Base-by-base conservation (phyloP, 1,139 yeast genomes). In the Protomyces inouyei region DNA sequence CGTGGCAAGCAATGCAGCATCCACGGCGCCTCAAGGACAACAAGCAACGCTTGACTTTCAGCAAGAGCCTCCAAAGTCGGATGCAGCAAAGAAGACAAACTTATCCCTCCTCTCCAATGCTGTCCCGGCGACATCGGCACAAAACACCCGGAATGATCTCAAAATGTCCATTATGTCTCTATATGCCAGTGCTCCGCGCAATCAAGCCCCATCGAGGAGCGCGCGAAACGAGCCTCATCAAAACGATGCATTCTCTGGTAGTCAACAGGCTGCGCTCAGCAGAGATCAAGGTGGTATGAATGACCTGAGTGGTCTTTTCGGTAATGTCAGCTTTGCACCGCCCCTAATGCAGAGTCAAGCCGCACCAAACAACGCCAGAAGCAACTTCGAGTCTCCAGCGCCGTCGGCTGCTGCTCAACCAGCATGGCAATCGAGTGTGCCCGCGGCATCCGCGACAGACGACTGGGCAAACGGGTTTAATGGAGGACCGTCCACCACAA, bases 131-230 rank as follows among this genome's bases (percentile, higher is more conserved):
- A 18, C 32, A 6, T 2, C 52, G 10, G 14, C 45, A 8, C 46
- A 16, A 21, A 35, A 32, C 9, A 43, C 64, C 52, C 78, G 88
- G 67, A 86, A 87, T n/a, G 97, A 92, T 72, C 81, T 93, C 74
- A 93, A 93, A 73, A 89, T 89, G 76, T 88, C 97, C 0, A 93
- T 93, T 68, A 78, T 93, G 67, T 90, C 97, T 23, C 80, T 93
- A 66, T 93, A 93, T 74, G 87, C 97, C 1, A 82, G 88, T 1
- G 89, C 93, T n/a, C 69, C 61, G 18, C 70, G 55, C 55, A 66
- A 64, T 14, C 67, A 52, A 53, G 65, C 40, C 4, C 23, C 14
- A 48, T 23, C 12, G 2, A 43, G 51, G 28, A 23, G 16, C 10
- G 37, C n/a, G 23, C 43, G 25, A 28, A 45, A 14, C 14, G 18